phyloP scores from a whole-genome alignment of 1,284 basidiomycete species.

The Xanthoconium separans region DNA sequence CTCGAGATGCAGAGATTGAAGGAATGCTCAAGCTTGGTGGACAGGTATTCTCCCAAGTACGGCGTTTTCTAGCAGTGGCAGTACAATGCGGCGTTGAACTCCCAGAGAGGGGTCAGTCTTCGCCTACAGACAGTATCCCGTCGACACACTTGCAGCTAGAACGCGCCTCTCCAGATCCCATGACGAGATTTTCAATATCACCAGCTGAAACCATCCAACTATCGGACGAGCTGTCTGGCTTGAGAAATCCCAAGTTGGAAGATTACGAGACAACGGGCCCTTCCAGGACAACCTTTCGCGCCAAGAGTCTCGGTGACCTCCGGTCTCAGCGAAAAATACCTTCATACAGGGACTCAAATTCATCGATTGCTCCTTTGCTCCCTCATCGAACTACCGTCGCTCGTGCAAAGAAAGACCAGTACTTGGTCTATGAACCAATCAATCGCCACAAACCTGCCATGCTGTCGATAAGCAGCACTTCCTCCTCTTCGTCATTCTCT shows the following conservation, averaged over 20 bases:
- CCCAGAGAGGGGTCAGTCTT: slow-evolving; percentile 51
- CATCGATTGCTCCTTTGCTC: slow-evolving; percentile 33
- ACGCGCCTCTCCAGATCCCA: slow-evolving; percentile 17
- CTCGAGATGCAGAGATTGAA: slow-evolving; percentile 60
- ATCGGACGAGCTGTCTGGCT: slow-evolving; percentile 13
- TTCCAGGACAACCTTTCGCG: slow-evolving; percentile 40
- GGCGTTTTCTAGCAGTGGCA: slow-evolving; percentile 70
- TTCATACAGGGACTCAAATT: slow-evolving; percentile 33
- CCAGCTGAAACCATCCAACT: slow-evolving; percentile 8
- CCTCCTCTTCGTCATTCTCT: slow-evolving; percentile 59
- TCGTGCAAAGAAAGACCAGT: slow-evolving; percentile 35
- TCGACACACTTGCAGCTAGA: slow-evolving; percentile 29
- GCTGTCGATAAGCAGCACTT: slow-evolving; percentile 62
- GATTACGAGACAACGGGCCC: slow-evolving; percentile 25
- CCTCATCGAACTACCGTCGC: slow-evolving; percentile 30
- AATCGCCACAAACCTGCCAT: slow-evolving; percentile 43
- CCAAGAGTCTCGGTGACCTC: slow-evolving; percentile 57
- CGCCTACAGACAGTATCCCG: slow-evolving; percentile 35
- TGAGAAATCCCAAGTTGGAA: slow-evolving; percentile 14
- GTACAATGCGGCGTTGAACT: slow-evolving; percentile 79
- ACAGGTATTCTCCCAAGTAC: slow-evolving; percentile 71
- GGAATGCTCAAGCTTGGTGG: slow-evolving; percentile 73
- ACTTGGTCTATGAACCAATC: slow-evolving; percentile 31
- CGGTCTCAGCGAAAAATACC: slow-evolving; percentile 35
- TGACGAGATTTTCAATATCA: slow-evolving; percentile 14